These are phyloP conservation scores for Leishmania gerbilli DNA, from an alignment of 208 protist species.

Conservation along the genomic window DNA sequence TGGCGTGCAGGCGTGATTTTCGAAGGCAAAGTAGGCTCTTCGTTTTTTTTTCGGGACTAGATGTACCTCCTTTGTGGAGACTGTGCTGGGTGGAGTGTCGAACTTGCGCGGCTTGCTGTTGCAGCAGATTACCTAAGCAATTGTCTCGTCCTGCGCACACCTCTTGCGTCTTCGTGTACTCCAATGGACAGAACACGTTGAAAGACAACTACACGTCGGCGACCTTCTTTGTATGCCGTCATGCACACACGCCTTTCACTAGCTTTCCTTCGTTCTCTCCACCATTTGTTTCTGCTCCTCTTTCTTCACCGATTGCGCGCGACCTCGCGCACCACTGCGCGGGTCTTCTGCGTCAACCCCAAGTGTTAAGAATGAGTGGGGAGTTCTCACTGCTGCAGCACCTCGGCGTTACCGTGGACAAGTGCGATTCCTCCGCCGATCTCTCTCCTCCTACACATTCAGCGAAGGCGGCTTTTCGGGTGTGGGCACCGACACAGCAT, in stretches of 20 bases:
- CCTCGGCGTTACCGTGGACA: conserved; percentile 47
- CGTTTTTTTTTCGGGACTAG: not conserved
- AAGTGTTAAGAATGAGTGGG: conserved; percentile 27
- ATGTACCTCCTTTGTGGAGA: not conserved
- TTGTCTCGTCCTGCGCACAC: not conserved
- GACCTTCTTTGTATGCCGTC: not conserved
- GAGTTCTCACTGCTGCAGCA: conserved; percentile 71
- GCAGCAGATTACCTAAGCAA: not conserved
- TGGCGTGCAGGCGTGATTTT: not conserved
- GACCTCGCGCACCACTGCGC: not conserved
- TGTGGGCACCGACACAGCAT: conserved; percentile 49
- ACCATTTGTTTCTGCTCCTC: not conserved
- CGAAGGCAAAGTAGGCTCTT: not conserved
- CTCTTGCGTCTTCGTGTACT: not conserved
- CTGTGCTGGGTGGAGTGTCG: not conserved
- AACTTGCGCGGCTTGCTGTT: not conserved
- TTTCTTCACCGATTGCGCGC: not conserved
- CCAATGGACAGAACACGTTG: not conserved
- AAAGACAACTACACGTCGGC: not conserved
- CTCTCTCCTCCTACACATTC: not conserved
- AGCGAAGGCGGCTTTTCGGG: conserved; percentile 32
- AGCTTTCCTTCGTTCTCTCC: not conserved
- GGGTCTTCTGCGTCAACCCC: not conserved
- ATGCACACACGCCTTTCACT: not conserved
- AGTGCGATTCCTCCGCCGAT: not conserved